Conservation (phyloP, 1,284 basidiomycete genomes). For the Cutaneotrichosporon sp. region DNA sequence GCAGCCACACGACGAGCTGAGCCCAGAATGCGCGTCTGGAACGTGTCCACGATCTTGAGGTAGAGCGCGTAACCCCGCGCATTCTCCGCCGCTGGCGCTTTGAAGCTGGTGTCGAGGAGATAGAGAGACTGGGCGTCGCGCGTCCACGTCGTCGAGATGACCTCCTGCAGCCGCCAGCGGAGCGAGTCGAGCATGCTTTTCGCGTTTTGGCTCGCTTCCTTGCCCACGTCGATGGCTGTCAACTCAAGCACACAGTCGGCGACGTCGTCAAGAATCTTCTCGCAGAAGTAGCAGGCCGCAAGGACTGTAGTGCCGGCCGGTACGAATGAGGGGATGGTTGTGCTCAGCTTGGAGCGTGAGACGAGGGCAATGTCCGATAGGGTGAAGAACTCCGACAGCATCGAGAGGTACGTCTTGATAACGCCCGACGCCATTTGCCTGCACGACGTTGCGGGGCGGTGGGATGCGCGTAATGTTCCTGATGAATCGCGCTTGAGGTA, state of each 20-base stretch:
- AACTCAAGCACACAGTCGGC: slow-evolving; percentile 81
- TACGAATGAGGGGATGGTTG: slow-evolving; percentile 57
- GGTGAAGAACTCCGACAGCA: slow-evolving; percentile 83
- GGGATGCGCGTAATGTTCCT: slow-evolving; percentile 21
- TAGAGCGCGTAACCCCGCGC: slow-evolving; percentile 51
- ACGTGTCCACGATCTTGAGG: slow-evolving; percentile 69
- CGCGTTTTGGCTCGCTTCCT: slow-evolving; percentile 64
- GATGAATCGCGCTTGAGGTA: slow-evolving; percentile 59
- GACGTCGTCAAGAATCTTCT: slow-evolving; percentile 74
- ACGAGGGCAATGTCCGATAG: slow-evolving; percentile 69
- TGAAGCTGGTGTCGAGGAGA: slow-evolving; percentile 61
- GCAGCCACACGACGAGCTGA: slow-evolving; percentile 56
- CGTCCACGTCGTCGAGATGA: slow-evolving; percentile 73
- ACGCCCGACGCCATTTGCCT: slow-evolving; percentile 87
- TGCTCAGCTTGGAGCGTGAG: slow-evolving; percentile 32
- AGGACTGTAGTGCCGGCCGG: slow-evolving; percentile 73
- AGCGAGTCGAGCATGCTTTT: slow-evolving; percentile 72
- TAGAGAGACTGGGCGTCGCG: slow-evolving; percentile 81
- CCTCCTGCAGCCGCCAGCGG: slow-evolving; percentile 82
- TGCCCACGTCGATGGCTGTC: slow-evolving; percentile 70
- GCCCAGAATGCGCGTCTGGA: slow-evolving; percentile 76
- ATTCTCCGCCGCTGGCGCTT: slow-evolving; percentile 53
- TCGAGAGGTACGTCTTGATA: slow-evolving; percentile 77
- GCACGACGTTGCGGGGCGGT: slow-evolving; percentile 73
- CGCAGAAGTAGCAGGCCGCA: slow-evolving; percentile 75